Evolutionary conservation across 1,284 basidiomycete species (phyloP).

Genomic region (Schizopora paradoxa): DNA sequence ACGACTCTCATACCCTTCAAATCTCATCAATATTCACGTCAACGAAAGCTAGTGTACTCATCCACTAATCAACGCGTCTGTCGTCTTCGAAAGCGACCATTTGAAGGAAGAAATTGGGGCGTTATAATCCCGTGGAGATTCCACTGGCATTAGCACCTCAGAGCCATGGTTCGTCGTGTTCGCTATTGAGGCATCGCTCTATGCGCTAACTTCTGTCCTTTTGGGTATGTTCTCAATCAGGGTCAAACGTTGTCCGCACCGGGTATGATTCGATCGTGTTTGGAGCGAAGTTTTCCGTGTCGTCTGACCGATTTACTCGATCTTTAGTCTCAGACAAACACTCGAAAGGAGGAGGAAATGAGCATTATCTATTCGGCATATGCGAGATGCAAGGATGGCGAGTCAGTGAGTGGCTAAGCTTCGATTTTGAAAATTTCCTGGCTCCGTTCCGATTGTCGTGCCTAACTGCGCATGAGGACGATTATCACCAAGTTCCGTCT

Average conservation of each 20-base stretch:
- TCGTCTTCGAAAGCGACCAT: too few species aligned
- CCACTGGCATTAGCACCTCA: slow-evolving; percentile 2
- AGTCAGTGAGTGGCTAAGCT: slow-evolving; percentile 91
- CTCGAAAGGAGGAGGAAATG: slow-evolving; percentile 75
- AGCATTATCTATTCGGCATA: slow-evolving; percentile 75
- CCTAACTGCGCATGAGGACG: too few species aligned
- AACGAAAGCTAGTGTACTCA: too few species aligned
- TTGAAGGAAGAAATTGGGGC: too few species aligned
- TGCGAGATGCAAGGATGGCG: slow-evolving; percentile 99
- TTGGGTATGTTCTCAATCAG: slow-evolving; percentile 29
- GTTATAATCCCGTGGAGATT: too few species aligned
- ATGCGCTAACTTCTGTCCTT: background rate
- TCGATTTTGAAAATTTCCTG: too few species aligned
- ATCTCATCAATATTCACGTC: too few species aligned
- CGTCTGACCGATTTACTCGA: slow-evolving; percentile 7
- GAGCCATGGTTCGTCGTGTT: slow-evolving; percentile 14
- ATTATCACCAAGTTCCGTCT: too few species aligned
- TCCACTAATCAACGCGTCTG: too few species aligned
- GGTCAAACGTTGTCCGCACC: slow-evolving; percentile 72
- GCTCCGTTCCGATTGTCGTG: too few species aligned
- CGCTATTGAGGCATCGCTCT: background rate
- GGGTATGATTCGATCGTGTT: slow-evolving; percentile 32
- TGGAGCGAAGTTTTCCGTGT: slow-evolving; percentile 7
- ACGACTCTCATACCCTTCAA: too few species aligned
- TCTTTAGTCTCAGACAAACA: slow-evolving; percentile 54